Conservation (phyloP, 768 basidiomycete genomes). For the Psilocybe cyanescens region DNA sequence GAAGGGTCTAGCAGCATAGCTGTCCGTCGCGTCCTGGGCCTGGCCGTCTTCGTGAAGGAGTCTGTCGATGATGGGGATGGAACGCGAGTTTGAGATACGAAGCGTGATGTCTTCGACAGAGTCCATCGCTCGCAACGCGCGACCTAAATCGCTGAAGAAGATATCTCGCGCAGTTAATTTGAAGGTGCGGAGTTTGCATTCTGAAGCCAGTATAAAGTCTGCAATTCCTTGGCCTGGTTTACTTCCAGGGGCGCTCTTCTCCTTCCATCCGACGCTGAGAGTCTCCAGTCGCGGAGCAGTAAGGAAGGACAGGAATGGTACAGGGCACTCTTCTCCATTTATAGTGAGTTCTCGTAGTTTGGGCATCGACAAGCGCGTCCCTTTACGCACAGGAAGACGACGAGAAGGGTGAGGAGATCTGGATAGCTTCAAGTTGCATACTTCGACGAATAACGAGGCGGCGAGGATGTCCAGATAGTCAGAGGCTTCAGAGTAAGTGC, state of each 20-base stretch:
- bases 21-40: not conserved
- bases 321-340: not conserved
- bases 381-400: not conserved
- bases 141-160: not conserved
- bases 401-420: not conserved
- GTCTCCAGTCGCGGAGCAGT: not conserved
- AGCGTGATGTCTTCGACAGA: not conserved
- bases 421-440: not conserved
- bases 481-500: not conserved
- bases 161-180: not conserved
- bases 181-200: not conserved
- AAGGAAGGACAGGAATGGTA: not conserved
- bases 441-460: not conserved
- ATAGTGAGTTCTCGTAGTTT: not conserved
- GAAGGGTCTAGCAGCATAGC: too few species aligned
- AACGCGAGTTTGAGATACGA: not conserved
- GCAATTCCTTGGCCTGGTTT: not conserved
- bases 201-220: not conserved
- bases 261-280: not conserved
- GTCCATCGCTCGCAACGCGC: not conserved
- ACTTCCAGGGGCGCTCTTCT: not conserved
- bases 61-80: not conserved
- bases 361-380: not conserved
- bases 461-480: not conserved
- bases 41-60: not conserved